Evolutionary conservation across 352 stramenopile genomes (phyloP).

Genomic region (Globisporangium canariense): DNA sequence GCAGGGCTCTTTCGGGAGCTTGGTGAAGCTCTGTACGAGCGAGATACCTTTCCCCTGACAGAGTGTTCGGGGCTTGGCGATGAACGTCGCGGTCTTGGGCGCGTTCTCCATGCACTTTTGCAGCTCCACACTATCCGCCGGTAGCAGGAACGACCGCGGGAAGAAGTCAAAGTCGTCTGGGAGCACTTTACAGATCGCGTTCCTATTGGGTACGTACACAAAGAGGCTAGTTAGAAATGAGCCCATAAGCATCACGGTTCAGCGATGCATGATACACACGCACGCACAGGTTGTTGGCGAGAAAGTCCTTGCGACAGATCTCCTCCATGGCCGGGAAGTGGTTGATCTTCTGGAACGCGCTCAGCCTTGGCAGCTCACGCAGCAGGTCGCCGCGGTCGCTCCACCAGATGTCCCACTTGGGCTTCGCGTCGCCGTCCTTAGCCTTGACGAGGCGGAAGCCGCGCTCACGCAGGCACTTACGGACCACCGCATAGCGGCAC

Average conservation of each 20-base stretch:
- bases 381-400: constrained; percentile 43
- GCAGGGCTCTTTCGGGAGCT: constrained; percentile 33
- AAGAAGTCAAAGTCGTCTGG: constrained; percentile 38
- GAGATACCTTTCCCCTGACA: constrained; percentile 46
- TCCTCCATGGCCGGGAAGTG: constrained; percentile 57
- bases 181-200: constrained; percentile 39
- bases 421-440: constrained; percentile 13
- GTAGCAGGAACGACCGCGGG: constrained; percentile 36
- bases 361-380: constrained; percentile 34
- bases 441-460: constrained; percentile 42
- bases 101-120: constrained; percentile 30
- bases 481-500: constrained; percentile 46
- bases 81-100: constrained; percentile 38
- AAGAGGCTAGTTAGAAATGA: background rate
- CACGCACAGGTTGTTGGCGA: constrained; percentile 50
- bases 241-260: background rate
- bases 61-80: constrained; percentile 36
- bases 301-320: constrained; percentile 54
- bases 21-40: constrained; percentile 34
- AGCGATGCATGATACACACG: constrained; percentile 3
- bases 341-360: constrained; percentile 48
- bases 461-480: constrained; percentile 33
- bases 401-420: constrained; percentile 53
- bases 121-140: constrained; percentile 33
- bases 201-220: constrained; percentile 16